Conservation (phyloP, 2,329 filamentous ascomycete species). For the Nigrospora oryzae region DNA sequence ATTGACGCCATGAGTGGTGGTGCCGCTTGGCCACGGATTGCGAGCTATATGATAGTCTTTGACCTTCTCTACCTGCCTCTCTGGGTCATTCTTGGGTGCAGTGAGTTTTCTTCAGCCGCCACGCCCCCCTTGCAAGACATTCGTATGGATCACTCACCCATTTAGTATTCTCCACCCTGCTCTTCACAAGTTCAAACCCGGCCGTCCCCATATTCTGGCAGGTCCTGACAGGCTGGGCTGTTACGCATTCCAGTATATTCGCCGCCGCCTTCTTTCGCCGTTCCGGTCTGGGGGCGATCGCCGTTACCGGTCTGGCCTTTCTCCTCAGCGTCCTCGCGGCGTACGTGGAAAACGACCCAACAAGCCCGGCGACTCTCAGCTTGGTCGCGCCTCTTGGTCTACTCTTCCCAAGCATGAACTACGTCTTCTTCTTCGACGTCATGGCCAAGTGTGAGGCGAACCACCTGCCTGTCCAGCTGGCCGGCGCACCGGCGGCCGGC, state of each 20-base stretch:
- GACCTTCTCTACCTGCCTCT: conserved; percentile 54
- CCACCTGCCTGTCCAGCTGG: conserved; percentile 10
- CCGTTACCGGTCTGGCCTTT: conserved; percentile 18
- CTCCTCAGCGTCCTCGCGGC: conserved; percentile 15
- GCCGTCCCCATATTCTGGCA: conserved; percentile 31
- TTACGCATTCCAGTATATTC: conserved; percentile 61
- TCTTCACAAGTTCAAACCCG: conserved; percentile 18
- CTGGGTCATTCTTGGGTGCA: conserved; percentile 26
- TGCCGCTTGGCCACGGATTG: conserved; percentile 50
- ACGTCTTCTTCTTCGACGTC: conserved; percentile 19
- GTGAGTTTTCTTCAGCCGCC: conserved; percentile 19
- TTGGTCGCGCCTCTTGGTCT: conserved; percentile 13
- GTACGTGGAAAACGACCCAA: conserved; percentile 8
- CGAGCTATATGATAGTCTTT: conserved; percentile 60
- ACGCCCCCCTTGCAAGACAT: too few relatives aligned
- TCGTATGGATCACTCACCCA: conserved; percentile 12
- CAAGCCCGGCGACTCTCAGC: conserved; percentile 3
- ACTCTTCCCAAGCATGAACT: conserved; percentile 22
- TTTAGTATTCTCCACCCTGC: conserved; percentile 18
- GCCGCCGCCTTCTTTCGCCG: conserved; percentile 27
- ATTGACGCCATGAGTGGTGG: conserved; percentile 69
- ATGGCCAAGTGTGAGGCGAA: conserved; percentile 14
- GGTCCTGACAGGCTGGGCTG: conserved; percentile 36
- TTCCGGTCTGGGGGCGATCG: conserved; percentile 20
- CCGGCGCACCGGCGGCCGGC: conserved; percentile 2